These are phyloP conservation scores for Xylariaceae sp. DNA, from an alignment of 2,329 filamentous ascomycete genomes.

Conservation along the genomic window DNA sequence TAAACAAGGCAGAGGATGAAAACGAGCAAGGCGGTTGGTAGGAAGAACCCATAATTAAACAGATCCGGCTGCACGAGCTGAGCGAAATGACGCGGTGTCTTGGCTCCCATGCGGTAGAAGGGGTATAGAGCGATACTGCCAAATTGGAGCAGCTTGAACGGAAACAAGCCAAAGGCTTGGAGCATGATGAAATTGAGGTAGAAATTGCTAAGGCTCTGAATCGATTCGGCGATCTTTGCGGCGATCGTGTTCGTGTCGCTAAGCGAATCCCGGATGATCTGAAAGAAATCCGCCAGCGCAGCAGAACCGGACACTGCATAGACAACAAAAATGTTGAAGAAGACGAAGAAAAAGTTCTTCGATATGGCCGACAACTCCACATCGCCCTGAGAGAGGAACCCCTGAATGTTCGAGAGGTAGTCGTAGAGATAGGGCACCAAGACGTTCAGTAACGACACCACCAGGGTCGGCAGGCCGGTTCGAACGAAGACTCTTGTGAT, in stretches of 20 bases:
- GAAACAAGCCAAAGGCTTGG: conserved; percentile 88
- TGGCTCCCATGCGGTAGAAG: conserved; percentile 69
- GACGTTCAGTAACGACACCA: conserved; percentile 82
- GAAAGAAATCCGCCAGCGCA: conserved; percentile 61
- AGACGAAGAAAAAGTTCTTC: conserved; percentile 99
- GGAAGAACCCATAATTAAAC: conserved; percentile 94
- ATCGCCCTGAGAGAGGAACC: conserved; percentile 91
- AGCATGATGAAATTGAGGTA: conserved; percentile 93
- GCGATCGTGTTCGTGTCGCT: conserved; percentile 77
- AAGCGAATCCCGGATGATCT: conserved; percentile 66
- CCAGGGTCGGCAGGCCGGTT: conserved; percentile 79
- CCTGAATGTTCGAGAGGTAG: conserved; percentile 83
- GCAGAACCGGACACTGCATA: conserved; percentile 85
- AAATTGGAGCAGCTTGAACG: conserved; percentile 85
- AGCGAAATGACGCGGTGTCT: conserved; percentile 83
- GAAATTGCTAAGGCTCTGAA: conserved; percentile 72
- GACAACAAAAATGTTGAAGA: conserved; percentile 97
- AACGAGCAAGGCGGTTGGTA: conserved; percentile 85
- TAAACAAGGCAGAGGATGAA: conserved; percentile 96
- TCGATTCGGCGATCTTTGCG: conserved; percentile 65
- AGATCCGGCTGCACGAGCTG: conserved; percentile 75
- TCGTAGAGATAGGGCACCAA: conserved; percentile 92
- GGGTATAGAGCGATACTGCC: conserved; percentile 82
- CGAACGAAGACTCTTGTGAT: conserved; percentile 73
- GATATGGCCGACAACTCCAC: conserved; percentile 92